Percentiles rank a stretch among this genome's conserved stretches.
Conservation (phyloP, 2,329 filamentous ascomycete species). For the Claviceps pazoutovae region DNA sequence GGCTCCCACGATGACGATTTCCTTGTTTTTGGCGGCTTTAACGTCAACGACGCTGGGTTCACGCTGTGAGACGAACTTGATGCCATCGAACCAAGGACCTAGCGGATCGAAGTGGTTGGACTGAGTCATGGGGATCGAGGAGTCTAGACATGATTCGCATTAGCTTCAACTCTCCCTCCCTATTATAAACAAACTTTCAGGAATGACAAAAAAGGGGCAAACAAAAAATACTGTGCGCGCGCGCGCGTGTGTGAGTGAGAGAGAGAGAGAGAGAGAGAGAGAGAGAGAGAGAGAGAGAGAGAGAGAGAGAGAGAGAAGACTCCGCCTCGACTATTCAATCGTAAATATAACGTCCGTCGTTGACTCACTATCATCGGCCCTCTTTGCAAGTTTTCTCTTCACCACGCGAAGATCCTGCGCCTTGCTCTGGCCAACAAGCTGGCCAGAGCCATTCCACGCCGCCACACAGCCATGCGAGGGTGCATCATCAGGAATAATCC, state of each 20-base stretch:
- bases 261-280: too few relatives aligned
- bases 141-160: background rate
- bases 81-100: conserved; percentile 54
- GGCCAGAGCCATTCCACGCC: conserved; percentile 20
- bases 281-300: too few relatives aligned
- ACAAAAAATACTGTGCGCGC: too few relatives aligned
- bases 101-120: conserved; percentile 30
- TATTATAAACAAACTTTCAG: too few relatives aligned
- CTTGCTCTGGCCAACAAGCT: conserved; percentile 21
- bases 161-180: conserved; percentile 11
- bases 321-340: too few relatives aligned
- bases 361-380: conserved; percentile 3
- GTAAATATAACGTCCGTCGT: background rate
- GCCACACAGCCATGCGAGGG: conserved; percentile 25
- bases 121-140: conserved; percentile 35
- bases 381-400: conserved; percentile 2
- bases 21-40: conserved; percentile 18
- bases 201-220: too few relatives aligned
- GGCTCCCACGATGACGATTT: conserved; percentile 51
- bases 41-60: conserved; percentile 26
- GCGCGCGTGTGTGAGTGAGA: too few relatives aligned
- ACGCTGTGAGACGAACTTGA: conserved; percentile 41
- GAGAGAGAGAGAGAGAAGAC: too few relatives aligned
- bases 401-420: conserved; percentile 13
- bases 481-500: conserved; percentile 3